phyloP scores from a whole-genome alignment of 106 monocot genomes.

The Allium sativum region DNA sequence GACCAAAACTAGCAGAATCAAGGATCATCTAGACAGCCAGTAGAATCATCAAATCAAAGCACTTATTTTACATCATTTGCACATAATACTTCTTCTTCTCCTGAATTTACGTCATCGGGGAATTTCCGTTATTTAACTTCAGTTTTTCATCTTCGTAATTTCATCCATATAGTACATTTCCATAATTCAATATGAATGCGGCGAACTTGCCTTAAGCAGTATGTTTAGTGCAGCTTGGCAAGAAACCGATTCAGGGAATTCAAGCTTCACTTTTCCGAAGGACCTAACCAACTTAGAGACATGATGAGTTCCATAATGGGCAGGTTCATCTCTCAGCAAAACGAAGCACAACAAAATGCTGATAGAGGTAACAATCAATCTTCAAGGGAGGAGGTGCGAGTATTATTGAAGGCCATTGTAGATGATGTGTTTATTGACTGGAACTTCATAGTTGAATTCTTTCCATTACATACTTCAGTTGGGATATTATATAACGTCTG shows the following conservation, averaged over 20 bases:
- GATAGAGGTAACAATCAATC: neutral
- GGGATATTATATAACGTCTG: no score
- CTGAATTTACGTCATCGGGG: neutral
- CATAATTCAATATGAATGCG: no score
- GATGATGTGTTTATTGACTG: no score
- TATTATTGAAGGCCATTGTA: no score
- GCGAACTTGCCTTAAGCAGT: constrained; percentile 2
- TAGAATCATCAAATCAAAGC: constrained; percentile 2
- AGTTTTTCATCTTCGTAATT: neutral
- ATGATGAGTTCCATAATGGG: constrained; percentile 29
- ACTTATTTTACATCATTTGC: constrained; percentile 2
- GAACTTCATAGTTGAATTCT: no score
- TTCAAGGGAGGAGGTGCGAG: no score
- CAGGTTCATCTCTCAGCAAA: constrained; percentile 22
- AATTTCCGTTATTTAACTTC: neutral
- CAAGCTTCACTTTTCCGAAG: constrained; percentile 14
- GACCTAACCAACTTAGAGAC: constrained; percentile 17
- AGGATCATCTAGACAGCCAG: constrained; percentile 2
- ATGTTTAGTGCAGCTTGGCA: constrained; percentile 11
- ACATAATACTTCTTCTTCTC: neutral
- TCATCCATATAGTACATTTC: neutral
- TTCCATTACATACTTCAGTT: no score
- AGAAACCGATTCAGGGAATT: constrained; percentile 3
- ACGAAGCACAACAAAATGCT: neutral
- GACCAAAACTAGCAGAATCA: no score